Base-by-base conservation (phyloP, 345 rosid genomes). In the Punica granatum region DNA sequence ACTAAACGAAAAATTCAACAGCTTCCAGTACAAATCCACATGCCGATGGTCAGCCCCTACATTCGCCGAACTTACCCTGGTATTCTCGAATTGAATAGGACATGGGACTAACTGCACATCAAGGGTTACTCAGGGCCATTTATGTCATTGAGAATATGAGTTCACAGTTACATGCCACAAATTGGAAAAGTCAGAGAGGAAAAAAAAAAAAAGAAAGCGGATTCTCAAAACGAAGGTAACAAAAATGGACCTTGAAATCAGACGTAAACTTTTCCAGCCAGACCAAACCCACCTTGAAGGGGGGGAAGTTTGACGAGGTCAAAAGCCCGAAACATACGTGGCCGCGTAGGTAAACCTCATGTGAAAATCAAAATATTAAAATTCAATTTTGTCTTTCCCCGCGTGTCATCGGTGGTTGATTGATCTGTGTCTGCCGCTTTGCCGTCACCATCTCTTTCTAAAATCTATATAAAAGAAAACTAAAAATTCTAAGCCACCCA, bases 401-500 rank as follows among this genome's bases (percentile, higher is more conserved):
- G 3, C 39, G 31, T 2, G 64, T 60, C 64, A 60, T 15, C n/a
- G 23, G 64, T 60, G 64, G 64, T 60, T 60, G 64, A 60, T 60
- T 33, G 65, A 5, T 32, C 34, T 28, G 28, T 8, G 60, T 53
- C 60, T 53, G 60, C 18, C 60, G 28, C 60, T 8, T 28, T n/a
- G 1, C 7, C 2, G 60, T 19, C 60, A 53, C 7, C 28, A 9
- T 37, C 41, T 37, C 41, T 37, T 4, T 37, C 11, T 5, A 37
- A 37, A 37, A 37, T 37, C 41, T 37, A 37, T 37, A 4, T 5
- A 37, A 37, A 37, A 37, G 11, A 18, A 53, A 5, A 21, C 60
- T 8, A 61, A 23, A 42, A 67, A 61, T 14, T 19, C 48, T 7
- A 34, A 64, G 67, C 75, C 64, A 70, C 74, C 30, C 31, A 25